Conservation (phyloP, 2,329 filamentous ascomycete species). For the Coniella lustricola region DNA sequence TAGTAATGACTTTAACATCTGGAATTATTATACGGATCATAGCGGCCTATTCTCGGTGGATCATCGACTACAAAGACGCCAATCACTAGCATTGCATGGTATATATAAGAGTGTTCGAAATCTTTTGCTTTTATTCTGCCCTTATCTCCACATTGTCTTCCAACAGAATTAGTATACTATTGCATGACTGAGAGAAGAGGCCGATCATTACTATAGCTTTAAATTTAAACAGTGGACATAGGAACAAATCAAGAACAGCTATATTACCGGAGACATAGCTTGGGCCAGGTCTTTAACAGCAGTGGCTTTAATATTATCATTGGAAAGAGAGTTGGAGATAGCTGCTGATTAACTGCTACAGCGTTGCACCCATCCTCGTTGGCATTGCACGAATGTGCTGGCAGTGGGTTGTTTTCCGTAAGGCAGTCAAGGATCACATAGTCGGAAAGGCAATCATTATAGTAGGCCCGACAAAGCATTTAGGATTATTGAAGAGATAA, state of each 20-base stretch:
- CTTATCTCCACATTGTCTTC: neutral
- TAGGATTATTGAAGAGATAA: no score
- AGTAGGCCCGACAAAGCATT: no score
- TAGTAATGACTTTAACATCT: neutral
- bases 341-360: neutral
- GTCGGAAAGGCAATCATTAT: no score
- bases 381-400: no score
- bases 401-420: no score
- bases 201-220: neutral
- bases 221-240: neutral
- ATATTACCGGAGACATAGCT: neutral
- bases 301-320: neutral
- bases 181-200: no score
- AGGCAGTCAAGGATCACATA: no score
- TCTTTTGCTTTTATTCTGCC: neutral
- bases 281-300: neutral
- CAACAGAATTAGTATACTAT: no score
- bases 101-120: no score
- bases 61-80: neutral
- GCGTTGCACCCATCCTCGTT: no score
- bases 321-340: neutral
- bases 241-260: neutral
- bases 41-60: neutral
- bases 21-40: neutral
- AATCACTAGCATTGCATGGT: neutral